These are phyloP conservation scores for Cadophora malorum DNA, from an alignment of 2,329 filamentous ascomycete genomes.

Conservation along the genomic window DNA sequence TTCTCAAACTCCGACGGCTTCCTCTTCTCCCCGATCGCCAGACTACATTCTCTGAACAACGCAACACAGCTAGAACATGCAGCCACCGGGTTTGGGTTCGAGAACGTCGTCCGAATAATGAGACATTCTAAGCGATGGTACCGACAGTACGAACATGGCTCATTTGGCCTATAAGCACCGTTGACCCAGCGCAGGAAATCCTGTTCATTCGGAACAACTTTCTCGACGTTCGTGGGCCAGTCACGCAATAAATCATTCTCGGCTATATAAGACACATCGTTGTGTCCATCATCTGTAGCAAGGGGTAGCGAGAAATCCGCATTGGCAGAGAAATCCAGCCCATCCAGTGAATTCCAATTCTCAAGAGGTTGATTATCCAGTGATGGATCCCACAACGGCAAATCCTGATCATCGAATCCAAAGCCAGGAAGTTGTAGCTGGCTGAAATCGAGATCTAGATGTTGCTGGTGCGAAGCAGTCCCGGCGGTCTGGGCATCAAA, in stretches of 20 bases:
- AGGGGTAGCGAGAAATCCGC: constrained; percentile 14
- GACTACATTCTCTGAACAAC: constrained; percentile 15
- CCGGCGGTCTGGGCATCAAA: constrained; percentile 6
- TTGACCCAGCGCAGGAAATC: constrained; percentile 17
- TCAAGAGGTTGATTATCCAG: neutral
- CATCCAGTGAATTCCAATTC: neutral
- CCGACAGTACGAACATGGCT: constrained; percentile 12
- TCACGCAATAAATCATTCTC: constrained; percentile 14
- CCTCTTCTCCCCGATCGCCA: constrained; percentile 16
- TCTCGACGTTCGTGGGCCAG: constrained; percentile 18
- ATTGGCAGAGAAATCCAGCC: neutral
- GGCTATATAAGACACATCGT: constrained; percentile 5
- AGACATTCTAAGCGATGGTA: constrained; percentile 19
- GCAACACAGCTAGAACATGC: constrained; percentile 19
- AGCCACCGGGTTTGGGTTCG: constrained; percentile 13
- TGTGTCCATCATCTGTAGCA: neutral
- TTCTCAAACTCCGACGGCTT: constrained; percentile 19
- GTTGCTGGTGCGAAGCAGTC: neutral
- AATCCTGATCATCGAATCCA: neutral
- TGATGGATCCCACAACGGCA: constrained; percentile 6
- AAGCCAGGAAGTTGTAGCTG: neutral
- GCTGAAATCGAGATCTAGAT: constrained; percentile 6
- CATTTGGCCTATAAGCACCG: constrained; percentile 16
- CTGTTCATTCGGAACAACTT: constrained; percentile 16
- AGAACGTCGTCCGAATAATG: constrained; percentile 15